These are phyloP conservation scores for Solanum hybrid DNA, from an alignment of 305 asterid genomes.

Conservation along the genomic window DNA sequence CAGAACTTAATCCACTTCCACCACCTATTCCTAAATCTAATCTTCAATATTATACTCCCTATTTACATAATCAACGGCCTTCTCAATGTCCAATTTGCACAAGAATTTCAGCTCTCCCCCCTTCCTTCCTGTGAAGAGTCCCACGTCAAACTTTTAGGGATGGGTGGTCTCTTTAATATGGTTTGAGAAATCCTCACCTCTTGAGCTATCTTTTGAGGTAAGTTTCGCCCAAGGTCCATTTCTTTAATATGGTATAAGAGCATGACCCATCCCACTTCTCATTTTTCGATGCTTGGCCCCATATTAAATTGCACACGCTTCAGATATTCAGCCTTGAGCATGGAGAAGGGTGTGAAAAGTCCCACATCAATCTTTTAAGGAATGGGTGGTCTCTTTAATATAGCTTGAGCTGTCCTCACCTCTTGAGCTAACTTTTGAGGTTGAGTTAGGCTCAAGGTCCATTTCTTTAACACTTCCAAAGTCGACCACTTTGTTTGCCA, in stretches of 20 bases:
- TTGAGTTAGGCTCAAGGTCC: not conserved
- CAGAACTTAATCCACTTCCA: not conserved
- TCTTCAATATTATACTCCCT: not conserved
- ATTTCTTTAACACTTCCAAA: not conserved
- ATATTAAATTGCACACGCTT: not conserved
- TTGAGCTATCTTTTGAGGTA: not conserved
- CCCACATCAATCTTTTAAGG: not conserved
- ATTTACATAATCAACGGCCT: not conserved
- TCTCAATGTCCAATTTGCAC: not conserved
- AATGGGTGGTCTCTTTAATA: not conserved
- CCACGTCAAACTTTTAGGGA: not conserved
- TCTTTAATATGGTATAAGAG: not conserved
- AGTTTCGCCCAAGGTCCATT: not conserved
- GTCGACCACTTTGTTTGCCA: not conserved
- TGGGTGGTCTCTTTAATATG: not conserved
- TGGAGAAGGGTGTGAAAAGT: not conserved
- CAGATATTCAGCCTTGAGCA: not conserved
- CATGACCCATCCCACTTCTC: not conserved
- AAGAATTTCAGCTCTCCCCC: not conserved
- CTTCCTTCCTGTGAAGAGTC: not conserved
- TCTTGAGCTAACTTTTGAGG: not conserved
- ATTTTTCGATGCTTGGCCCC: not conserved
- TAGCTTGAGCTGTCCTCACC: not conserved
- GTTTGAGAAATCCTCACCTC: not conserved
- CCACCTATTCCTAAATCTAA: not conserved